Base-by-base conservation (phyloP, 2,329 filamentous ascomycete species). In the Fusarium mundagurra region DNA sequence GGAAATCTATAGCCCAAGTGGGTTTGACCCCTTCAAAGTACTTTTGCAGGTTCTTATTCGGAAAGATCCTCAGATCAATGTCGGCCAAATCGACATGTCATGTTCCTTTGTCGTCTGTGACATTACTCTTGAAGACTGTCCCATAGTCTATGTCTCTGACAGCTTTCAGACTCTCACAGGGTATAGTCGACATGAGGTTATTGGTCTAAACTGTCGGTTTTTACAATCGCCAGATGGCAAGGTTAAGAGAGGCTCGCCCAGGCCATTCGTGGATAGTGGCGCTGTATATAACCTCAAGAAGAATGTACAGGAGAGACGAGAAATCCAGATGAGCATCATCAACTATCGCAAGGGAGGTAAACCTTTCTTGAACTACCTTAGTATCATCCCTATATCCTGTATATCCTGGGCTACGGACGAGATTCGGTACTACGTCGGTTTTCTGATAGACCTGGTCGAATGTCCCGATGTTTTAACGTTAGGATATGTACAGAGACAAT, bases 21-120 rank as follows among this genome's bases (percentile, higher is more conserved):
- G 7, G 0, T 24, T 50, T 4, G 29, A 50, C 22, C 10, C 7
- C 5, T 1, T 18, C 20, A 50, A 18, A 4, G 47, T 3, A 0
- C 47, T 50, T 13, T 9, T 5, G 29, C 47, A 9, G 4, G 20
- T 33, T 13, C 0, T 5, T 1, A 18, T 7, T 18, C 48, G 22
- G 7, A 24, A 18, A 0, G 1, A 18, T 18, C 17, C 48, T 2
- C 31, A 51, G 8, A 2, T 34, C 11, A 3, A 24, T 14, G 7
- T 51, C 17, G 48, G 31, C 31, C 8, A 9, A 8, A 24, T 51
- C 22, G 17, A 24, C 12, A 5, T 51, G 31, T 14, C 31, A 5
- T 34, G 48, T 20, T 51, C 31, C 3, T 51, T 34, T 24, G 8
- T 24, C 8, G 12, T 51, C 31, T 51, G 31, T 6, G 48, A 51